Evolutionary conservation across 495 filamentous ascomycete species (phyloP).

Genomic region (Podospora fimiseda): DNA sequence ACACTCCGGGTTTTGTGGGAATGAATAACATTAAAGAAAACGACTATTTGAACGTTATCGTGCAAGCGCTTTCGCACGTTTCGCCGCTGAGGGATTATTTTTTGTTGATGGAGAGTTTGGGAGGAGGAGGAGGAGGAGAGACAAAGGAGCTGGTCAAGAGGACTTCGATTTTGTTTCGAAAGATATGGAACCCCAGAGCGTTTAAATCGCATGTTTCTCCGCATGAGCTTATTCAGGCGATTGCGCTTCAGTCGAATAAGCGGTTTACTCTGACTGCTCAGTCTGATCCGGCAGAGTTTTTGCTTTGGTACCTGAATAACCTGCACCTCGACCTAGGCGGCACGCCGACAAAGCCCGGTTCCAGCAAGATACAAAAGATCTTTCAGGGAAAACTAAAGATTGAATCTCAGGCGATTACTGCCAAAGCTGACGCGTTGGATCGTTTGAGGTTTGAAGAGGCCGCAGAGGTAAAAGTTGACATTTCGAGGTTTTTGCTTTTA

Average conservation of each 20-base stretch:
- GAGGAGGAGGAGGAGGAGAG: no score
- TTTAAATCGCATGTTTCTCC: constrained; percentile 97
- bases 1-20: constrained; percentile 90
- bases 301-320: constrained; percentile 96
- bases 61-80: constrained; percentile 91
- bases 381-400: constrained; percentile 91
- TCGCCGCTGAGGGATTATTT: constrained; percentile 86
- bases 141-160: constrained; percentile 61
- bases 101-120: no score
- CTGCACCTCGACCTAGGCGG: constrained; percentile 88
- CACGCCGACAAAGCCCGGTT: constrained; percentile 74
- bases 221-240: constrained; percentile 93
- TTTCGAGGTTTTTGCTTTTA: constrained; percentile 76
- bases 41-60: constrained; percentile 94
- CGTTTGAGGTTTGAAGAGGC: constrained; percentile 92
- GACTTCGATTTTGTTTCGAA: constrained; percentile 84
- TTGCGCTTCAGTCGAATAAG: constrained; percentile 83
- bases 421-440: constrained; percentile 79
- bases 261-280: constrained; percentile 86
- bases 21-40: constrained; percentile 99
- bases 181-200: constrained; percentile 95
- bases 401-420: constrained; percentile 90
- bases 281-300: constrained; percentile 92
- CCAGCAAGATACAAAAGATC: constrained; percentile 76
- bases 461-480: constrained; percentile 66